A percentile compares a stretch with the other conserved stretches of the same genome.
phyloP scores from a whole-genome alignment of 139 green algal species.

The Micromonas commoda region DNA sequence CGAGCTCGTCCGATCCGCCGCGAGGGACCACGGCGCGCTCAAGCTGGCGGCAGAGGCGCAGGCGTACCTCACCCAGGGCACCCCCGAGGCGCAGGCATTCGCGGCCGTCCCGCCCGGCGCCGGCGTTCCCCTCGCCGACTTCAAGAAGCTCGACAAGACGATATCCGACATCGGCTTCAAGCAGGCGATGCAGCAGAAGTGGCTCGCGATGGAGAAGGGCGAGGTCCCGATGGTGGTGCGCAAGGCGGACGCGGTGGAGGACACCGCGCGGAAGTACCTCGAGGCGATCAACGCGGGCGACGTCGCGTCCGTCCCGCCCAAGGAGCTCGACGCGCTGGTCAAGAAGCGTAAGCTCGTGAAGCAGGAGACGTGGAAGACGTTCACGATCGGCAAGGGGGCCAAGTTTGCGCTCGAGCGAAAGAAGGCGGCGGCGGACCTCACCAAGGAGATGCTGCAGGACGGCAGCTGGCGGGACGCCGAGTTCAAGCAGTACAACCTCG shows the following conservation, averaged over 20 bases:
- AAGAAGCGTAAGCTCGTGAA: conserved; percentile 45
- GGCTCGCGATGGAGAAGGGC: conserved; percentile 48
- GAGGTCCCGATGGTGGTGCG: conserved; percentile 15
- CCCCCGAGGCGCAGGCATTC: conserved; percentile 83
- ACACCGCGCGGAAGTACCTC: conserved; percentile 29
- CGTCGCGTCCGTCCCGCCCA: not conserved
- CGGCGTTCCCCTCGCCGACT: conserved; percentile 62
- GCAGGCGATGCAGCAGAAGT: conserved; percentile 84
- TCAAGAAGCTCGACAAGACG: conserved; percentile 59
- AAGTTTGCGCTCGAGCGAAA: conserved; percentile 89
- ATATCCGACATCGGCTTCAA: conserved; percentile 77
- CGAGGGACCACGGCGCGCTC: conserved; percentile 57
- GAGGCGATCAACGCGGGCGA: not conserved
- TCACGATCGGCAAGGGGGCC: conserved; percentile 58
- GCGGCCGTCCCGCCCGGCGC: conserved; percentile 44
- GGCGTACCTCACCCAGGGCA: conserved; percentile 56
- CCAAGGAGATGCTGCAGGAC: conserved; percentile 79
- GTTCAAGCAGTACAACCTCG: conserved; percentile 97
- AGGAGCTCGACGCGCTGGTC: conserved; percentile 16
- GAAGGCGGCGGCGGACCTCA: conserved; percentile 91
- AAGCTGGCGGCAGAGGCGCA: conserved; percentile 71
- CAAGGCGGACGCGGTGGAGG: conserved; percentile 38
- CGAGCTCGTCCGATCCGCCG: not conserved
- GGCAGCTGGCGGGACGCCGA: conserved; percentile 72
- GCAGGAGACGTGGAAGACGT: conserved; percentile 17